Base-by-base conservation (phyloP, 805 yeast genomes). In the Debaryomyces castellii region DNA sequence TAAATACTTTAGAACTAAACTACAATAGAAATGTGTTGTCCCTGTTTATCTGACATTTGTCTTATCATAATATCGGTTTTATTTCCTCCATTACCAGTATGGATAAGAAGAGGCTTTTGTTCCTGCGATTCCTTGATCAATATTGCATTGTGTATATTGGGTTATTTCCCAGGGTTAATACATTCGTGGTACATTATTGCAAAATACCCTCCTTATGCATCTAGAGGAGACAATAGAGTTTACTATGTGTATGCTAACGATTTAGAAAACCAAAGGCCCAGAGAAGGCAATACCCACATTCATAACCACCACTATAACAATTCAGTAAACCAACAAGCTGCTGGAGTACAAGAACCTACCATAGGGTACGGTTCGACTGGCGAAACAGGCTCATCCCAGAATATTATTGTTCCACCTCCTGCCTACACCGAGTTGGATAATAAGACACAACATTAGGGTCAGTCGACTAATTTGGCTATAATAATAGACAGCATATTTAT, bases 11-110 rank as follows among this genome's bases (percentile, higher is more conserved):
- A 23, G 20, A 23, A 37, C 12, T 23, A 37, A 37, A 8, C 16
- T n/a, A 5, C n/a, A 20, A 35, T 35, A 35, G 24, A 35, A 5
- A 20, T 35, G 24, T 47, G 47, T 52, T 61, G 66, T 60, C 64
- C 56, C 24, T 71, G 75, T 47, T 51, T 68, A 28, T 61, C 75
- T 3, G 91, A 86, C 59, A 58, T 82, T n/a, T 59, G 81, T 11
- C 76, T 87, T 12, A 80, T 82, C 46, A 52, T 82, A 1, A 59
- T 82, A 6, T 83, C 89, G 2, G 73, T 85, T 41, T 70, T 86
- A 41, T 73, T 83, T 58, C 94, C 95, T 2, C 94, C 94, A 0
- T 69, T 86, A 10, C 87, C 91, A 0, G 90, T 87, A 9, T 64
- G 82, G 62, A 71, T 84, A 30, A 73, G 89, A 57, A 67, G 81